These are phyloP conservation scores for Linum tenue DNA, from an alignment of 345 rosid species.

Conservation along the genomic window DNA sequence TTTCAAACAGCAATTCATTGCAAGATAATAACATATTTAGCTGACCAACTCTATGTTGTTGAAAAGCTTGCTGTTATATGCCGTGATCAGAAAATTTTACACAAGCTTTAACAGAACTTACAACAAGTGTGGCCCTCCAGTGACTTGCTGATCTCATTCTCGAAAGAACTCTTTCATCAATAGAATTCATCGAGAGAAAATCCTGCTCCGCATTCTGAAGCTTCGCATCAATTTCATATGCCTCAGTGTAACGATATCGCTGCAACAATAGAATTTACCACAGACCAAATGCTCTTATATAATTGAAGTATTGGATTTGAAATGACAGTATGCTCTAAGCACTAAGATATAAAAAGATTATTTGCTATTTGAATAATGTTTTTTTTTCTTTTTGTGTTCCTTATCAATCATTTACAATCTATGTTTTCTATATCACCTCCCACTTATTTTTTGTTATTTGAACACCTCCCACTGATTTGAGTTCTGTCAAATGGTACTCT, in stretches of 20 bases:
- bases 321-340: no score
- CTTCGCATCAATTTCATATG: slow-evolving; percentile 59
- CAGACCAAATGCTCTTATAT: background rate
- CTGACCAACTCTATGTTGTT: background rate
- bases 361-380: no score
- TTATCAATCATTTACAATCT: no score
- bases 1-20: background rate
- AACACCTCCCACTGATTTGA: background rate
- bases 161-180: slow-evolving; percentile 40
- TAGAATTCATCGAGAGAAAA: slow-evolving; percentile 32
- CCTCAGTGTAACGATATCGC: slow-evolving; percentile 86
- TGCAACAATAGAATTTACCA: slow-evolving; percentile 28
- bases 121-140: slow-evolving; percentile 67
- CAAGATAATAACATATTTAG: background rate
- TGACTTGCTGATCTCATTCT: slow-evolving; percentile 56
- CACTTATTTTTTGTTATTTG: no score
- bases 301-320: background rate
- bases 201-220: slow-evolving; percentile 64
- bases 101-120: slow-evolving; percentile 37
- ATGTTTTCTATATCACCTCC: no score
- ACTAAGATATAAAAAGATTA: no score
- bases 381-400: no score
- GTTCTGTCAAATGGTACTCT: background rate
- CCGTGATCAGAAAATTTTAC: slow-evolving; percentile 2
- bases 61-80: background rate